phyloP scores from a whole-genome alignment of 352 stramenopile genomes.

The Pythium brachiatum region DNA sequence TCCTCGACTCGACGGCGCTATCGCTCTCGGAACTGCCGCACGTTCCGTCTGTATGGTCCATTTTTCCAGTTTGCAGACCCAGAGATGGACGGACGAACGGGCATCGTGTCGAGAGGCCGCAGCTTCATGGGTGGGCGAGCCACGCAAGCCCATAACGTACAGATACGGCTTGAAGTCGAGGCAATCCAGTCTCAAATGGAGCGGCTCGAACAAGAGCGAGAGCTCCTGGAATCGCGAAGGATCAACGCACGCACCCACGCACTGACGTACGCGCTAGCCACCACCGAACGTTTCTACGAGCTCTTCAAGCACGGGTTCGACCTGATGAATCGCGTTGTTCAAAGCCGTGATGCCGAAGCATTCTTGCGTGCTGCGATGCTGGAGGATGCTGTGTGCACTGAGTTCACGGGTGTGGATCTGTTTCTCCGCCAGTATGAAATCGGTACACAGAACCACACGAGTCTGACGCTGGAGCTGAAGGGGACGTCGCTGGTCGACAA shows the following conservation, averaged over 20 bases:
- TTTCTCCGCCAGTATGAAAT: conserved; percentile 51
- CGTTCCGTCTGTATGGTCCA: conserved; percentile 11
- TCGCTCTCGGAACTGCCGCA: conserved; percentile 33
- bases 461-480: conserved; percentile 30
- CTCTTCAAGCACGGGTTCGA: conserved; percentile 42
- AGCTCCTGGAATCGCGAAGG: conserved; percentile 32
- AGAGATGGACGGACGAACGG: background rate
- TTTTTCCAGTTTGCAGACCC: conserved; percentile 24
- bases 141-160: conserved; percentile 3
- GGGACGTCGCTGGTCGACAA: conserved; percentile 33
- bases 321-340: conserved; percentile 18
- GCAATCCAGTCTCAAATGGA: background rate
- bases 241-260: conserved; percentile 33
- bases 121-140: conserved; percentile 7
- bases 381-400: conserved; percentile 43
- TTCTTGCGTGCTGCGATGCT: conserved; percentile 46
- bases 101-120: background rate
- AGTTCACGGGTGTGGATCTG: conserved; percentile 52
- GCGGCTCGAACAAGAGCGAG: conserved; percentile 15
- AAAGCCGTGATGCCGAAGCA: conserved; percentile 23
- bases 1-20: conserved; percentile 10
- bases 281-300: conserved; percentile 41
- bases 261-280: conserved; percentile 29
- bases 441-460: conserved; percentile 30
- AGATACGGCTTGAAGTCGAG: background rate